A percentile compares a stretch with the other conserved stretches of the same genome.
Evolutionary conservation across 805 yeast species (phyloP).

Genomic region (Priceomyces fermenticarens): DNA sequence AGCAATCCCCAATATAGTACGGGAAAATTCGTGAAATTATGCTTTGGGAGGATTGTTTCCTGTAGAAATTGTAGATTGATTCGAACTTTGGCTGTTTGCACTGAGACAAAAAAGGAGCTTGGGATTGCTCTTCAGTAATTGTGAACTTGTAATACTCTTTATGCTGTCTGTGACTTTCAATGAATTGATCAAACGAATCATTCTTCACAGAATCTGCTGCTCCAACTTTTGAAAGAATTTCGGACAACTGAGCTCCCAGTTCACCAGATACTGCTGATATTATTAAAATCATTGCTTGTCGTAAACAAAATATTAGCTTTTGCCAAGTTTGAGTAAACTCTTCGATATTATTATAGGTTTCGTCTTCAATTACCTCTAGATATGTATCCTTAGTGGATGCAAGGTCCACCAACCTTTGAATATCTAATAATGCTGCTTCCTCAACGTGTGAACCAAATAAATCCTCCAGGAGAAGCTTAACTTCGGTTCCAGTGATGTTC

Average conservation of each 20-base stretch:
- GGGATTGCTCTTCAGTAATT: background rate
- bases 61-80: too few relatives aligned
- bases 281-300: conserved; percentile 17
- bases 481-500: too few relatives aligned
- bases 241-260: background rate
- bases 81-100: too few relatives aligned
- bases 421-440: too few relatives aligned
- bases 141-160: conserved; percentile 2
- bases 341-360: conserved; percentile 13
- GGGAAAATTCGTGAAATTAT: too few relatives aligned
- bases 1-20: too few relatives aligned
- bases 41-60: too few relatives aligned
- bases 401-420: too few relatives aligned
- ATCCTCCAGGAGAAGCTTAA: too few relatives aligned
- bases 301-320: conserved; percentile 18
- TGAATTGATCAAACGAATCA: conserved; percentile 1
- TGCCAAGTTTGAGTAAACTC: conserved; percentile 23
- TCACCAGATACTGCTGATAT: background rate
- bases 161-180: background rate
- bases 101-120: too few relatives aligned
- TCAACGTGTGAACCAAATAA: too few relatives aligned
- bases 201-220: background rate
- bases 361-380: conserved; percentile 17
- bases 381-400: conserved; percentile 10
- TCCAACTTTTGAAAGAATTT: background rate